Percentiles rank a stretch among this genome's conserved stretches.
Conservation (phyloP, 495 filamentous ascomycete genomes). For the Daldinia decipiens region DNA sequence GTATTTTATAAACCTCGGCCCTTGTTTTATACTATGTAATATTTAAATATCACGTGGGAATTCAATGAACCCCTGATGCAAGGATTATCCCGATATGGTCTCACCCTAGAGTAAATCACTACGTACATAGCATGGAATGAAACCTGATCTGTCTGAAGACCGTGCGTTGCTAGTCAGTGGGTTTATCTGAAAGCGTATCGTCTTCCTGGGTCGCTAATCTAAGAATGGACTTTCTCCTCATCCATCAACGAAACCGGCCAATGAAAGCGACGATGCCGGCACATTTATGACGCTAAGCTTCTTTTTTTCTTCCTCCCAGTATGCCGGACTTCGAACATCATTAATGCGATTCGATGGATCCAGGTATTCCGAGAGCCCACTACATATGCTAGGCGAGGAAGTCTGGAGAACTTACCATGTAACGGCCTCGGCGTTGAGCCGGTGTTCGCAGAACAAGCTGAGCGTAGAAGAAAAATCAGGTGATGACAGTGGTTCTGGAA, state of each 20-base stretch:
- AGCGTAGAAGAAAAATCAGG: not conserved
- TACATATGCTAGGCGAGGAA: slow-evolving; percentile 16
- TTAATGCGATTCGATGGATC: slow-evolving; percentile 11
- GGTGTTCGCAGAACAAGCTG: slow-evolving; percentile 8
- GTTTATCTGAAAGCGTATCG: slow-evolving; percentile 24
- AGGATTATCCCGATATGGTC: slow-evolving; percentile 34
- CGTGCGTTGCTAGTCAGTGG: slow-evolving; percentile 17
- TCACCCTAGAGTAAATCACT: slow-evolving; percentile 17
- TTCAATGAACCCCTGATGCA: slow-evolving; percentile 21
- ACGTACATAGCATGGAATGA: slow-evolving; percentile 33
- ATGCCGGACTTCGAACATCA: not conserved
- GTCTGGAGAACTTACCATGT: slow-evolving; percentile 23
- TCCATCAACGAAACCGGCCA: slow-evolving; percentile 3
- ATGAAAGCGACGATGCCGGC: slow-evolving; percentile 9
- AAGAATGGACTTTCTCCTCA: slow-evolving; percentile 9
- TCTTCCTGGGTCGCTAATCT: slow-evolving; percentile 4
- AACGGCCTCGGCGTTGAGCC: slow-evolving; percentile 15
- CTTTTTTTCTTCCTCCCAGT: slow-evolving; percentile 1
- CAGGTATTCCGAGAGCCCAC: slow-evolving; percentile 14
- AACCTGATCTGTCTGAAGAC: slow-evolving; percentile 33
- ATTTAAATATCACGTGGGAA: slow-evolving; percentile 30
- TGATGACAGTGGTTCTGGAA: slow-evolving; percentile 1
- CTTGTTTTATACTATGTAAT: slow-evolving; percentile 27
- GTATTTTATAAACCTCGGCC: slow-evolving; percentile 6
- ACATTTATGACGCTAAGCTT: slow-evolving; percentile 12